Percentiles rank a stretch among this genome's conserved stretches.
Evolutionary conservation across 768 basidiomycete genomes (phyloP).

Genomic region (Scleroderma bovista): DNA sequence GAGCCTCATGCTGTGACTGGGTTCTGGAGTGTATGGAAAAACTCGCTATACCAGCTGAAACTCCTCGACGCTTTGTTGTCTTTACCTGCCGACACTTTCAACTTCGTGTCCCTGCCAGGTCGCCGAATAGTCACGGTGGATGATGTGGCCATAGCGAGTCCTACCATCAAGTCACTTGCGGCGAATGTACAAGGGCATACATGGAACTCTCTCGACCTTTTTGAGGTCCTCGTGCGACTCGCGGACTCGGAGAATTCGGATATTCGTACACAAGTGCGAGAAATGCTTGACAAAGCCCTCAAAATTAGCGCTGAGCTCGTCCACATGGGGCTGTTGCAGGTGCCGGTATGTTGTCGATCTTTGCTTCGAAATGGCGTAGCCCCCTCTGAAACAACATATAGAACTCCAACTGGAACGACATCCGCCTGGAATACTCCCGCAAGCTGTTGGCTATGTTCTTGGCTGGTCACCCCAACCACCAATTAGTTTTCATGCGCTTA

Average conservation of each 20-base stretch:
- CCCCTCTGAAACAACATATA: constrained; percentile 15
- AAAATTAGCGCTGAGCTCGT: constrained; percentile 93
- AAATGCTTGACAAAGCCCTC: constrained; percentile 91
- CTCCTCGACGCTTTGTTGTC: constrained; percentile 86
- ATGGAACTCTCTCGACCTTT: constrained; percentile 92
- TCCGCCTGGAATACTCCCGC: constrained; percentile 81
- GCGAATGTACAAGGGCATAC: constrained; percentile 87
- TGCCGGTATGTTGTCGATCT: constrained; percentile 56
- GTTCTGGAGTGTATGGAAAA: constrained; percentile 84
- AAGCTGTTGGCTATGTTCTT: constrained; percentile 87
- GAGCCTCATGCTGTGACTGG: constrained; percentile 78
- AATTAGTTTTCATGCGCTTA: constrained; percentile 94
- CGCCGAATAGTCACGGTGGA: constrained; percentile 82
- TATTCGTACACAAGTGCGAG: constrained; percentile 70
- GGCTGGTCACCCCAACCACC: constrained; percentile 88
- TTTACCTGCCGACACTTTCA: constrained; percentile 86
- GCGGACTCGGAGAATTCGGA: constrained; percentile 69
- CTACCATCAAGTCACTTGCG: constrained; percentile 88
- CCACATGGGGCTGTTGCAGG: constrained; percentile 87
- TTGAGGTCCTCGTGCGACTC: constrained; percentile 79
- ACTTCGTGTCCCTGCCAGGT: constrained; percentile 84
- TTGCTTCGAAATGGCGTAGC: neutral
- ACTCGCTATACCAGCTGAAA: constrained; percentile 79
- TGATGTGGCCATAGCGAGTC: constrained; percentile 77
- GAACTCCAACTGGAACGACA: constrained; percentile 84